phyloP scores from a whole-genome alignment of 2,329 filamentous ascomycete genomes.

The Colletotrichum sp. region DNA sequence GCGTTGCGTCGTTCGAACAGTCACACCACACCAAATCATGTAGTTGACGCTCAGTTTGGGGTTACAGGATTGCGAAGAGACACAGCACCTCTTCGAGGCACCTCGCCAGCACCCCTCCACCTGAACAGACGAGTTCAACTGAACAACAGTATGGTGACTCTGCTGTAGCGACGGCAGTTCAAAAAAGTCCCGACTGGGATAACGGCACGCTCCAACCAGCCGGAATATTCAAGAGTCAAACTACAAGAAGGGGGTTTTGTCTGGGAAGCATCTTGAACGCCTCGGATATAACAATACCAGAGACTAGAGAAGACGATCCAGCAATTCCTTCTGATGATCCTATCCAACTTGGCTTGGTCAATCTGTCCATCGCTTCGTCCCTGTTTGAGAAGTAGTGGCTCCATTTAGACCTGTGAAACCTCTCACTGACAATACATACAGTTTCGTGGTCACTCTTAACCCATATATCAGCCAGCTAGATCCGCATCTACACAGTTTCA shows the following conservation, averaged over 20 bases:
- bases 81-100: not conserved
- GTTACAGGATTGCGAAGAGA: not conserved
- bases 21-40: not conserved
- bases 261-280: conserved; percentile 34
- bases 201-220: conserved; percentile 33
- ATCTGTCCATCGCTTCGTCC: not conserved
- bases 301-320: not conserved
- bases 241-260: conserved; percentile 36
- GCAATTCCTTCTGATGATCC: not conserved
- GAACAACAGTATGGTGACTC: not conserved
- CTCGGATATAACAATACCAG: not conserved
- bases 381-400: conserved; percentile 3
- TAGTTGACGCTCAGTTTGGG: not conserved
- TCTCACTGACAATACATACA: not conserved
- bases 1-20: not conserved
- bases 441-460: conserved; percentile 41
- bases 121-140: not conserved
- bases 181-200: conserved; percentile 8
- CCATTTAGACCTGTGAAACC: not conserved
- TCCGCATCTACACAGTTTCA: conserved; percentile 39
- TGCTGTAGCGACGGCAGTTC: not conserved
- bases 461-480: conserved; percentile 46
- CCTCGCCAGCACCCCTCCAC: not conserved
- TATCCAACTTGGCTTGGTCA: not conserved
- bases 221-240: conserved; percentile 36